Evolutionary conservation across 495 filamentous ascomycete genomes (phyloP).

Genomic region (Acidomyces sp.): DNA sequence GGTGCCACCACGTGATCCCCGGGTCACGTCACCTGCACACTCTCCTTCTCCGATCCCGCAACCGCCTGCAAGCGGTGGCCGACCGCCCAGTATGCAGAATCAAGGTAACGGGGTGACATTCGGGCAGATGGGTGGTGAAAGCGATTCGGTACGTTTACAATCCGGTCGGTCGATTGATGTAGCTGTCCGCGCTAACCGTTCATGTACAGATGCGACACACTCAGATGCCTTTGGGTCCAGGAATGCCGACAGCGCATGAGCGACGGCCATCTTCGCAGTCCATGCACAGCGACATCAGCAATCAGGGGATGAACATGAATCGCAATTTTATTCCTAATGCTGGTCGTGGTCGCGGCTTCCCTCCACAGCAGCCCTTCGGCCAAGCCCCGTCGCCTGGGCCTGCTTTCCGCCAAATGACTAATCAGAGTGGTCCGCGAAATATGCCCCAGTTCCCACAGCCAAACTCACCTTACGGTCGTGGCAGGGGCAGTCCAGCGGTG

Average conservation of each 20-base stretch:
- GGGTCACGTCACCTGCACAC: conserved; percentile 49
- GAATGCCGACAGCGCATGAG: conserved; percentile 54
- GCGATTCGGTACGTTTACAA: conserved; percentile 50
- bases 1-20: conserved; percentile 26
- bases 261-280: conserved; percentile 75
- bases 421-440: conserved; percentile 44
- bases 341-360: conserved; percentile 51
- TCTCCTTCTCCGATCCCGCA: conserved; percentile 86
- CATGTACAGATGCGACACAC: conserved; percentile 8
- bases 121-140: conserved; percentile 58
- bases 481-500: conserved; percentile 53
- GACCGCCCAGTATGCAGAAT: conserved; percentile 50
- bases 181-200: neutral
- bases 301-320: conserved; percentile 41
- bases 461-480: conserved; percentile 10
- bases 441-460: conserved; percentile 54
- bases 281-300: conserved; percentile 61
- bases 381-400: conserved; percentile 51
- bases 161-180: neutral
- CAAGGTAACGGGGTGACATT: conserved; percentile 57
- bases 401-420: conserved; percentile 46
- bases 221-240: conserved; percentile 35
- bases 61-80: conserved; percentile 70
- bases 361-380: conserved; percentile 38
- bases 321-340: conserved; percentile 31